Conservation (phyloP, 768 basidiomycete species). For the Boletus bicolor region DNA sequence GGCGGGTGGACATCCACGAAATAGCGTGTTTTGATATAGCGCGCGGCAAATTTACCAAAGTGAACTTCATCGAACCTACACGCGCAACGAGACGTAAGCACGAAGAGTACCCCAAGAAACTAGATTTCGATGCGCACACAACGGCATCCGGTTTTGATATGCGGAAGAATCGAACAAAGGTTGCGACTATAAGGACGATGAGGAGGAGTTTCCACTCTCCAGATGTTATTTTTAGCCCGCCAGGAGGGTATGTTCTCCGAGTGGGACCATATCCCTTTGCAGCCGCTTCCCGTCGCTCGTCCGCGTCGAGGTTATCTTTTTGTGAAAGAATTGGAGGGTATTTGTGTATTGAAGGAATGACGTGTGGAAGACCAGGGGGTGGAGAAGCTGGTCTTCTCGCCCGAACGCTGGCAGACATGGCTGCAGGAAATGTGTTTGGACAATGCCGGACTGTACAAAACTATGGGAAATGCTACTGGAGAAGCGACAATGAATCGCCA, state of each 20-base stretch:
- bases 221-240: slow-evolving; percentile 60
- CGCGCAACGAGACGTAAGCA: background rate
- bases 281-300: slow-evolving; percentile 65
- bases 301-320: slow-evolving; percentile 70
- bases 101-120: background rate
- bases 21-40: slow-evolving; percentile 90
- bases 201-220: slow-evolving; percentile 79
- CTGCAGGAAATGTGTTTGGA: slow-evolving; percentile 5
- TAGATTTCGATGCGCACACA: slow-evolving; percentile 58
- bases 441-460: slow-evolving; percentile 24
- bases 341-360: slow-evolving; percentile 39
- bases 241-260: slow-evolving; percentile 45
- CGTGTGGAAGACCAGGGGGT: slow-evolving; percentile 44
- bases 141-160: slow-evolving; percentile 86
- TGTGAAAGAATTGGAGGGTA: slow-evolving; percentile 54
- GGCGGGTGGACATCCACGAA: slow-evolving; percentile 98
- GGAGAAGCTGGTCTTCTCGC: slow-evolving; percentile 70
- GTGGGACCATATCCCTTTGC: slow-evolving; percentile 60
- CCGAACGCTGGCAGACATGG: slow-evolving; percentile 52
- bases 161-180: slow-evolving; percentile 80
- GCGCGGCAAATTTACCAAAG: slow-evolving; percentile 94
- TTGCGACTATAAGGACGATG: slow-evolving; percentile 63
- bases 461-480: background rate
- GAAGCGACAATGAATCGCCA: background rate
- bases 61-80: slow-evolving; percentile 96